Conservation (phyloP, 2,329 filamentous ascomycete species). For the Aspergillus melleus region DNA sequence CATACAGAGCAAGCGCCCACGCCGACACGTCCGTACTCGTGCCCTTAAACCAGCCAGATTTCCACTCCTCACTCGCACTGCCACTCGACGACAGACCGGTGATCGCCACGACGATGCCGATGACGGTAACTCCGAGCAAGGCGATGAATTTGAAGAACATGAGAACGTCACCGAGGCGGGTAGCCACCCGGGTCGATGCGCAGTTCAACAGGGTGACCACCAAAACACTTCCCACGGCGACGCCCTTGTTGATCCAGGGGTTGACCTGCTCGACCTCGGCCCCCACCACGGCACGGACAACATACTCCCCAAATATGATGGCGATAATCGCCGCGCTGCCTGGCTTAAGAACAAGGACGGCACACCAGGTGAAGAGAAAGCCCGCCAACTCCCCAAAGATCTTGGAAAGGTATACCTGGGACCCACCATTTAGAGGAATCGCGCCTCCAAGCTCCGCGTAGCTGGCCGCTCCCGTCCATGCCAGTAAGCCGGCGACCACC, state of each 20-base stretch:
- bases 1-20: conserved; percentile 94
- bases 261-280: conserved; percentile 80
- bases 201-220: conserved; percentile 84
- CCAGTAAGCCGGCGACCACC: conserved; percentile 84
- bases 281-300: conserved; percentile 83
- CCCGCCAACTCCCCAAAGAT: conserved; percentile 93
- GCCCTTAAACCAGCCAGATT: conserved; percentile 83
- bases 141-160: conserved; percentile 98
- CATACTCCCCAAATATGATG: conserved; percentile 97
- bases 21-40: conserved; percentile 77
- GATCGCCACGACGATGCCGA: conserved; percentile 82
- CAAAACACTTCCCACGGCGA: conserved; percentile 74
- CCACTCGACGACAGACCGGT: conserved; percentile 81
- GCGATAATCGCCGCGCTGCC: conserved; percentile 91
- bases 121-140: conserved; percentile 79
- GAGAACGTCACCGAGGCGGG: conserved; percentile 83
- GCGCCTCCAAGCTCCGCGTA: conserved; percentile 95
- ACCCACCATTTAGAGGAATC: conserved; percentile 90
- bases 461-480: conserved; percentile 93
- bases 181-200: conserved; percentile 84
- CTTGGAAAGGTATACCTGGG: conserved; percentile 91
- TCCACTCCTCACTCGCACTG: conserved; percentile 80
- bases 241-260: conserved; percentile 85
- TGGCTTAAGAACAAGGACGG: conserved; percentile 90
- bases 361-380: conserved; percentile 95